A percentile compares a stretch with the other conserved stretches of the same genome.
Conservation (phyloP, 2,329 filamentous ascomycete species). For the Ascochyta fabae region DNA sequence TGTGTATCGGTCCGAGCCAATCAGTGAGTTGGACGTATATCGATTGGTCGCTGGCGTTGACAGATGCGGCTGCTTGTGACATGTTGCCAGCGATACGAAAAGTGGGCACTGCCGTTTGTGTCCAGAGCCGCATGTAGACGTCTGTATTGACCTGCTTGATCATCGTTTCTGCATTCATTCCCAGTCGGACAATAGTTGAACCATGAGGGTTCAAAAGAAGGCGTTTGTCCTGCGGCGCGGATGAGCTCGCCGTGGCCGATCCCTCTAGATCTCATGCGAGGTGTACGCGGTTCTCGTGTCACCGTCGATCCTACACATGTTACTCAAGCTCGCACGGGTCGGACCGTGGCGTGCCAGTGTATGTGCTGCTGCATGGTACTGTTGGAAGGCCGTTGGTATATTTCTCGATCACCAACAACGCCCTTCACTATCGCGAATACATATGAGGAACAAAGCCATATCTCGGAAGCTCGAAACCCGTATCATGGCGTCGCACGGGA, state of each 20-base stretch:
- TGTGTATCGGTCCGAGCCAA: conserved; percentile 10
- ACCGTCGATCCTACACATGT: conserved; percentile 6
- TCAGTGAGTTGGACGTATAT: conserved; percentile 5
- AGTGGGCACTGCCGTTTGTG: conserved; percentile 7
- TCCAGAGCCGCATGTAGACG: conserved; percentile 1
- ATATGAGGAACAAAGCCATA: neutral
- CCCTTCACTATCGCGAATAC: neutral
- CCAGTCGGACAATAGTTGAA: conserved; percentile 4
- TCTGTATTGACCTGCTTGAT: conserved; percentile 1
- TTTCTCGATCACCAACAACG: neutral
- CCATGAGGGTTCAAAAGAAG: neutral
- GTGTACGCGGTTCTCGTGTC: conserved; percentile 10
- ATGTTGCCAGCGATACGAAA: conserved; percentile 13
- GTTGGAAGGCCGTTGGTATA: neutral
- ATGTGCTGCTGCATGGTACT: neutral
- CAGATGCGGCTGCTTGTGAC: conserved; percentile 10
- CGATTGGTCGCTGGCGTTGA: conserved; percentile 8
- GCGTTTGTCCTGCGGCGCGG: neutral
- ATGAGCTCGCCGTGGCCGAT: conserved; percentile 1
- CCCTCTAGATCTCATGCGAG: neutral
- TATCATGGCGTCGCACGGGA: neutral
- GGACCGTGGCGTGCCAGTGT: conserved; percentile 13
- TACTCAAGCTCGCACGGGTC: conserved; percentile 12
- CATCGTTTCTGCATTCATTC: conserved; percentile 12
- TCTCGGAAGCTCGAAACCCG: neutral